phyloP scores from a whole-genome alignment of 495 filamentous ascomycete species.

The Cairneyella variabilis region DNA sequence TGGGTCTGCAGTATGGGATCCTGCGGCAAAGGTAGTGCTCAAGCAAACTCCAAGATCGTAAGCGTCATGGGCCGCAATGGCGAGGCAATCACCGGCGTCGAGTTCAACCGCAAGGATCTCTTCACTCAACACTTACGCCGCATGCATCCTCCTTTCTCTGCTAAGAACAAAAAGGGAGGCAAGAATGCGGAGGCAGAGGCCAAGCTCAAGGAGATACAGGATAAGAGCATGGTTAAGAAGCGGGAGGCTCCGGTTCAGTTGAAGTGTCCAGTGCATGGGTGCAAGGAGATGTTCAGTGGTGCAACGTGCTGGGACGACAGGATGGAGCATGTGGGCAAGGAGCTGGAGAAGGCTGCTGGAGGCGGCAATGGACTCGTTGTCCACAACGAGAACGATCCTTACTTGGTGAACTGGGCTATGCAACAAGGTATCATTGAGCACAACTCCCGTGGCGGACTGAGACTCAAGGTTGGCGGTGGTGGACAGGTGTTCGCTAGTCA shows the following conservation, averaged over 20 bases:
- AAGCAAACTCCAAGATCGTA: no score
- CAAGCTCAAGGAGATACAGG: constrained; percentile 44
- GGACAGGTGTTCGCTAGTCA: neutral
- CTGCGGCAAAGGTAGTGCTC: constrained; percentile 40
- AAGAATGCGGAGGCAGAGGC: constrained; percentile 24
- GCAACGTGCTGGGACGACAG: constrained; percentile 69
- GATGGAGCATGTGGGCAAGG: constrained; percentile 88
- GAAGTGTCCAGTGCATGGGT: constrained; percentile 59
- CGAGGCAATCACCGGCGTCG: neutral
- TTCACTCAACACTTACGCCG: constrained; percentile 93
- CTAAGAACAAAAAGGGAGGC: constrained; percentile 31
- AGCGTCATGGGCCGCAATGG: neutral
- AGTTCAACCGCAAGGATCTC: constrained; percentile 89
- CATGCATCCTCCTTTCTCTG: constrained; percentile 68
- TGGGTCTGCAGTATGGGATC: constrained; percentile 73
- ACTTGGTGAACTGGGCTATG: constrained; percentile 23
- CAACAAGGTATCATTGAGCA: constrained; percentile 19
- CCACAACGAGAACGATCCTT: constrained; percentile 16
- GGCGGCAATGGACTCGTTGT: neutral
- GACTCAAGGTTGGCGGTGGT: neutral
- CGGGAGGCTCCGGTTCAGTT: constrained; percentile 59
- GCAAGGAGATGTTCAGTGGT: constrained; percentile 57
- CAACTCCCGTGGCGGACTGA: neutral
- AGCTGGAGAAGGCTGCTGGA: constrained; percentile 57
- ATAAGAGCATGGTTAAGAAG: constrained; percentile 54